These are phyloP conservation scores for Cryptococcus maquisensis DNA, from an alignment of 1,284 basidiomycete species.

Conservation along the genomic window DNA sequence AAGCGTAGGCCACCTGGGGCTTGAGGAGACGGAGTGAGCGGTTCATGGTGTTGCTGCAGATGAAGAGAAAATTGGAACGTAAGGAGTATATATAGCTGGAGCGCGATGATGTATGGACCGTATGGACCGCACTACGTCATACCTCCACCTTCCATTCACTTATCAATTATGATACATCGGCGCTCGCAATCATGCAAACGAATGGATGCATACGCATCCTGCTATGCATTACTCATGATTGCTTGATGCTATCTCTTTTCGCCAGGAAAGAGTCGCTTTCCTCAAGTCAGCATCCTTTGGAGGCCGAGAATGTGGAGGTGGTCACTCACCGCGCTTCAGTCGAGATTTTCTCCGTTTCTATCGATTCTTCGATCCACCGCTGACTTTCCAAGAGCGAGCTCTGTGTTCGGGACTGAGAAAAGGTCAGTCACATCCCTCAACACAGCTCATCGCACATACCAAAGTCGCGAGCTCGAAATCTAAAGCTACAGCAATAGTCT, in stretches of 20 bases:
- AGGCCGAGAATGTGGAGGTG: neutral
- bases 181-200: no score
- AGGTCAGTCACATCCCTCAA: neutral
- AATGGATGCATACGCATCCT: no score
- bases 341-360: neutral
- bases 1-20: slow-evolving; percentile 1
- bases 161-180: no score
- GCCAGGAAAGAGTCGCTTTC: slow-evolving; percentile 5
- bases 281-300: neutral
- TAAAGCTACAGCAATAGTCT: slow-evolving; percentile 25
- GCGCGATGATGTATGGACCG: neutral
- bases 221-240: no score
- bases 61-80: neutral
- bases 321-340: slow-evolving; percentile 3
- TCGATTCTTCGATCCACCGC: neutral
- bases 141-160: neutral
- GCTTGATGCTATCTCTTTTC: neutral
- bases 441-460: slow-evolving; percentile 18
- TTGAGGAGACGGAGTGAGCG: slow-evolving; percentile 14
- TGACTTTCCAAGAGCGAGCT: slow-evolving; percentile 1
- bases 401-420: slow-evolving; percentile 10
- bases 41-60: slow-evolving; percentile 11
- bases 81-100: neutral
- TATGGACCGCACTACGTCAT: neutral
- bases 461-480: slow-evolving; percentile 30